phyloP scores from a whole-genome alignment of 75 land plant genomes.

The Selaginella tamariscina region DNA sequence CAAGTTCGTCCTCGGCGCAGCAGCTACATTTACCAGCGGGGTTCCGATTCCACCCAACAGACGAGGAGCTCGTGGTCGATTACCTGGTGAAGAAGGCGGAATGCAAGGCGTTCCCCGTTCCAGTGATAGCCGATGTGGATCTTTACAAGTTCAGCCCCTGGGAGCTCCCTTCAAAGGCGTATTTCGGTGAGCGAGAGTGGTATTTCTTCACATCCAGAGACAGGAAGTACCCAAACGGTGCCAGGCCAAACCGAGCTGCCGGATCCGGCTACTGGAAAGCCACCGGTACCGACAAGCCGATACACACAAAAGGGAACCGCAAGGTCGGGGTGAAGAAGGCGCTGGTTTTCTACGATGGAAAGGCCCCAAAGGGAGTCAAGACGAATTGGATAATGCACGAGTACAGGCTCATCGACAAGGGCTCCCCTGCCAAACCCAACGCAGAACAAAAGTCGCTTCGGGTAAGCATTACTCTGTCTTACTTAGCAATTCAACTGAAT shows the following conservation, averaged over 20 bases:
- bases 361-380: neutral
- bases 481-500: too few species aligned
- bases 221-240: neutral
- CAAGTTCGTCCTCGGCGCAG: neutral
- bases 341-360: neutral
- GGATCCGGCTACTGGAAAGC: neutral
- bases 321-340: neutral
- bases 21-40: neutral
- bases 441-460: neutral
- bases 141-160: conserved; percentile 1
- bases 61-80: neutral
- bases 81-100: neutral
- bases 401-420: neutral
- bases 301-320: neutral
- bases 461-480: neutral
- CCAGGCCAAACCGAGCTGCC: neutral
- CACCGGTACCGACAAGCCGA: neutral
- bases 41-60: neutral
- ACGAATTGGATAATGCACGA: neutral
- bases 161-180: neutral
- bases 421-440: neutral
- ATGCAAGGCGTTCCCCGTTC: neutral
- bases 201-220: neutral
- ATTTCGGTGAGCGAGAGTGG: neutral
- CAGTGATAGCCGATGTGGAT: neutral